These are phyloP conservation scores for Kurtzmaniella quercitrusa DNA, from an alignment of 1,139 yeast genomes.

Conservation along the genomic window DNA sequence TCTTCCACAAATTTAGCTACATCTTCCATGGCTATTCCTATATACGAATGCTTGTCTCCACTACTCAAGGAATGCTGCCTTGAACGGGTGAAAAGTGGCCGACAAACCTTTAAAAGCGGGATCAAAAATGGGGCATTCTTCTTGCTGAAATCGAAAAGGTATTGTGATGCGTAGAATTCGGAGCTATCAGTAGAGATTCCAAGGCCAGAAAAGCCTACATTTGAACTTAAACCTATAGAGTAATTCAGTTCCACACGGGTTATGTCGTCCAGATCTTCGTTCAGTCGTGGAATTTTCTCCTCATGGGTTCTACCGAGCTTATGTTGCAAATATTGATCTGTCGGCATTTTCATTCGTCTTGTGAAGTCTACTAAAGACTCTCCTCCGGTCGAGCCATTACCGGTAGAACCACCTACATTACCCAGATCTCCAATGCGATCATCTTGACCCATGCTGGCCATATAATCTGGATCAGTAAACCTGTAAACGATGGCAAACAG, in stretches of 20 bases:
- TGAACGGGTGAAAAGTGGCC: constrained; percentile 22
- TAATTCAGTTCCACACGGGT: background rate
- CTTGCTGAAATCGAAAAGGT: constrained; percentile 15
- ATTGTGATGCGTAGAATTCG: constrained; percentile 9
- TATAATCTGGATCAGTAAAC: constrained; percentile 35
- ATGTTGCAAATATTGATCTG: background rate
- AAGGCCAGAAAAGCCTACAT: constrained; percentile 13
- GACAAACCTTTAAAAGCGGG: constrained; percentile 16
- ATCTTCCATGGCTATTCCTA: constrained; percentile 30
- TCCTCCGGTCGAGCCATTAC: background rate
- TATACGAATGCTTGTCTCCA: constrained; percentile 19
- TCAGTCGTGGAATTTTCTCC: background rate
- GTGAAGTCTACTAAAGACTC: constrained; percentile 1
- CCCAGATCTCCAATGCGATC: background rate
- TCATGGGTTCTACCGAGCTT: constrained; percentile 1
- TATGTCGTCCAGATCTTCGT: background rate
- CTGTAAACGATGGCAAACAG: constrained; percentile 32
- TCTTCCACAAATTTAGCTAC: constrained; percentile 24
- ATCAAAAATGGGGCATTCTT: constrained; percentile 21
- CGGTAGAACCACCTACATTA: background rate
- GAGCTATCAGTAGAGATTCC: constrained; percentile 15
- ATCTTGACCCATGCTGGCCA: constrained; percentile 15
- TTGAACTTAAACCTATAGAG: background rate
- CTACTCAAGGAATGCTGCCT: constrained; percentile 16
- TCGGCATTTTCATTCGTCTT: background rate